Conservation (phyloP, 164 flowering plant species). For the Platanus orientalis region DNA sequence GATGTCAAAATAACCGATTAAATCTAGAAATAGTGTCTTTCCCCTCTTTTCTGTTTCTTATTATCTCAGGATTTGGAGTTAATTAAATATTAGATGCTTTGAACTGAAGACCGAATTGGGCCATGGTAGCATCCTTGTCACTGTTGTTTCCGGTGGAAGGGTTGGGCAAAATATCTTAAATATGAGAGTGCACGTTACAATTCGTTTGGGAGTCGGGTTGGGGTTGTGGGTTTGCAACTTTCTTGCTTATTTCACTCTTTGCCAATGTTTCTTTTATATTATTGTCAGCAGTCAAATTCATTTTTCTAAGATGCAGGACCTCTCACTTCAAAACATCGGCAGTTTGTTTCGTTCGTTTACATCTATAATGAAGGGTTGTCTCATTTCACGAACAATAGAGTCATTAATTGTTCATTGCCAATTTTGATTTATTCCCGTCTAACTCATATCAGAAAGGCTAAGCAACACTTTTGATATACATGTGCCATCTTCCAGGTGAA, state of each 20-base stretch:
- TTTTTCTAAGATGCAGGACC: neutral
- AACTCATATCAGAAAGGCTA: too few relatives aligned
- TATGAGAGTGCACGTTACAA: neutral
- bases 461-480: too few relatives aligned
- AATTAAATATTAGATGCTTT: neutral
- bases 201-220: neutral
- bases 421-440: too few relatives aligned
- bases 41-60: too few relatives aligned
- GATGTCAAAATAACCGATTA: too few relatives aligned
- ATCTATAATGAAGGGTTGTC: neutral
- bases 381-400: neutral
- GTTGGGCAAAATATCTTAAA: too few relatives aligned
- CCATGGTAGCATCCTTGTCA: neutral
- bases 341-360: neutral
- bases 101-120: neutral
- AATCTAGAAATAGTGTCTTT: too few relatives aligned
- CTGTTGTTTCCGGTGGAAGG: too few relatives aligned
- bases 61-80: too few relatives aligned
- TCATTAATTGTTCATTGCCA: neutral
- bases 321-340: neutral
- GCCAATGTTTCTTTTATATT: neutral
- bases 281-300: neutral
- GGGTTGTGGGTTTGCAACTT: too few relatives aligned
- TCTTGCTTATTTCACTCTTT: neutral
- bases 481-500: slow-evolving; percentile 53